Base-by-base conservation (phyloP, 371 early-diverging fungal species). In the Lichtheimia corymbifera region DNA sequence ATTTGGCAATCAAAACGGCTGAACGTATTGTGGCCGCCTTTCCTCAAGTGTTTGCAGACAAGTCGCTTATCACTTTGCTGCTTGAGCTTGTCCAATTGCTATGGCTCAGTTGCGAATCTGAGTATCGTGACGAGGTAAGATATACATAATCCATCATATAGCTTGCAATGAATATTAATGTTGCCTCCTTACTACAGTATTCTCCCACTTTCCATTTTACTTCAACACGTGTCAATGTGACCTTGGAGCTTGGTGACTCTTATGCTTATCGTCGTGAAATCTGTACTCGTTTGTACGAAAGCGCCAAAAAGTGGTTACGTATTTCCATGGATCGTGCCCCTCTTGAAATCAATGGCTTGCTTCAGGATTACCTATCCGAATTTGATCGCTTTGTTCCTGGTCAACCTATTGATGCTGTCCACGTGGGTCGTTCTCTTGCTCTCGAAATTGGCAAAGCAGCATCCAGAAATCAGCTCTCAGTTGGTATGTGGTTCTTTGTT, bases 101-200 rank as follows among this genome's bases (percentile, higher is more conserved):
- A 6, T 93, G 93, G 93, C 72, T 84, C 58, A 83, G 90, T 58
- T 93, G 93, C 59, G 90, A 91, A 65, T 88, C 89, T 9, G 93
- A 91, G 78, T 84, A 87, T 58, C 83, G 87, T 47, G 91, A 91
- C 58, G 91, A 91, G 66, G 79, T 74, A 67, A 43, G 50, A 3
- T 22, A 53, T n/a, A n/a, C n/a, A n/a, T 28, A 2, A 22, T 43
- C 14, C 45, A 13, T 44, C 9, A 35, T 13, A 40, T 43, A 13
- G 2, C 13, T 45, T 14, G 15, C 14, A 53, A 9, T n/a, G 13
- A 53, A 53, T 18, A 14, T 50, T 35, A 11, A 35, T 35, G 11
- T 28, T 28, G 28, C 5, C 4, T n/a, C 5, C 4, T n/a, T 45
- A 47, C 2, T 47, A 5, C 6, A 77, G 75, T 92, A 91, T 64